Evolutionary conservation across 805 yeast species (phyloP).

Genomic region (Candida michaelii): DNA sequence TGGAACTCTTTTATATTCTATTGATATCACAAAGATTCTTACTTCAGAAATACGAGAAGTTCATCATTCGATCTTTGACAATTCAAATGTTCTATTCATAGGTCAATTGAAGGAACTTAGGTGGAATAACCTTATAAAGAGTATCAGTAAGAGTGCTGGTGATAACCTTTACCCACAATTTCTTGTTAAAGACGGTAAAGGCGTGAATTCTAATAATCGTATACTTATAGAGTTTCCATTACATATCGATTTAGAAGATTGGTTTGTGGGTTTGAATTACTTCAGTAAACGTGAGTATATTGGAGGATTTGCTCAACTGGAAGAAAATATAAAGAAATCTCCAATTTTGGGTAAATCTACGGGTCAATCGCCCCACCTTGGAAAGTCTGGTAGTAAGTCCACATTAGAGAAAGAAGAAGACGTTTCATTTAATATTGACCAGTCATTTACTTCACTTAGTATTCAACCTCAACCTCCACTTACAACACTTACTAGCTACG

Average conservation of each 20-base stretch:
- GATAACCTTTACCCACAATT: constrained; percentile 27
- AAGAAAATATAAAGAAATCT: constrained; percentile 11
- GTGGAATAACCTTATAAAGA: constrained; percentile 35
- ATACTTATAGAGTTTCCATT: constrained; percentile 62
- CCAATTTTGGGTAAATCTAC: background rate
- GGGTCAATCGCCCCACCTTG: background rate
- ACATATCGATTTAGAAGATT: constrained; percentile 70
- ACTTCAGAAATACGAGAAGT: constrained; percentile 63
- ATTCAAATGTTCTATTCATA: constrained; percentile 56
- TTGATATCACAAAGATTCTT: constrained; percentile 53
- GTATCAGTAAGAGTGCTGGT: constrained; percentile 20
- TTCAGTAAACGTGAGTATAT: constrained; percentile 61
- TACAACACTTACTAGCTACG: constrained; percentile 14
- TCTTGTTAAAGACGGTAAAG: constrained; percentile 34
- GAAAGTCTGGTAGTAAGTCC: background rate
- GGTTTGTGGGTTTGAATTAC: constrained; percentile 68
- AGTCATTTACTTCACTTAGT: background rate
- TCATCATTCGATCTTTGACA: constrained; percentile 61
- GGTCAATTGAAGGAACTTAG: constrained; percentile 59
- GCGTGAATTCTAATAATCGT: constrained; percentile 35
- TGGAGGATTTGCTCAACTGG: constrained; percentile 23
- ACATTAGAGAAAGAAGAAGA: background rate
- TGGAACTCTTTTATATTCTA: constrained; percentile 58
- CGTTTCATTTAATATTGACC: constrained; percentile 9
- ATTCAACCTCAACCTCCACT: background rate